Base-by-base conservation (phyloP, 202 grass and related monocot species). In the Brachypodium distachyon region DNA sequence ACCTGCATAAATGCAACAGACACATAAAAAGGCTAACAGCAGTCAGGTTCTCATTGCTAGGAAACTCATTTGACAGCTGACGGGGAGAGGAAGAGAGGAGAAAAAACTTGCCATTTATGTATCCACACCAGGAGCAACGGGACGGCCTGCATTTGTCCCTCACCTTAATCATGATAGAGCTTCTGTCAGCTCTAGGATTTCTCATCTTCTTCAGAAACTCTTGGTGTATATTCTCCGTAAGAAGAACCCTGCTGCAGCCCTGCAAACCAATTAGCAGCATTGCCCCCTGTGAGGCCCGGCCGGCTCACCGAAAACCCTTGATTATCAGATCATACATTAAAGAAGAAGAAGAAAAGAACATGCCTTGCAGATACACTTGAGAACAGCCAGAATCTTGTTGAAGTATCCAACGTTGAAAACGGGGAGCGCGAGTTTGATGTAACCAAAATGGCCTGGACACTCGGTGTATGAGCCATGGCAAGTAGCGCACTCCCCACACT, bases 301-400 rank as follows among this genome's bases (percentile, higher is more conserved):
- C n/a, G n/a, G n/a, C n/a, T n/a, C n/a, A n/a, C n/a, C n/a, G n/a
- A n/a, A n/a, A n/a, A n/a, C n/a, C n/a, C n/a, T n/a, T n/a, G n/a
- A n/a, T n/a, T n/a, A n/a, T n/a, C n/a, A n/a, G n/a, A n/a, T n/a
- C n/a, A n/a, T n/a, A n/a, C n/a, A n/a, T n/a, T n/a, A n/a, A n/a
- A n/a, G n/a, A n/a, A 37, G 76, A 67, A 82, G 56, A 36, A 1
- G 4, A 14, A 66, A 63, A 27, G 16, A 13, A 6, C 4, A 43
- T 78, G 58, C 94, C 94, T 97, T 97, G 89, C 91, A 97, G 78
- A 97, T 94, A 66, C 91, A 94, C 87, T 97, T 97, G 71, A 94
- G 47, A 13, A 97, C 49, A 57, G 94, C 87, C 25, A 97, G 71
- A 32, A 88, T 85, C 72, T 72, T 81, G 84, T 47, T 90, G 52